Evolutionary conservation across 768 basidiomycete species (phyloP).

Genomic region (Daedaleopsis nitida): DNA sequence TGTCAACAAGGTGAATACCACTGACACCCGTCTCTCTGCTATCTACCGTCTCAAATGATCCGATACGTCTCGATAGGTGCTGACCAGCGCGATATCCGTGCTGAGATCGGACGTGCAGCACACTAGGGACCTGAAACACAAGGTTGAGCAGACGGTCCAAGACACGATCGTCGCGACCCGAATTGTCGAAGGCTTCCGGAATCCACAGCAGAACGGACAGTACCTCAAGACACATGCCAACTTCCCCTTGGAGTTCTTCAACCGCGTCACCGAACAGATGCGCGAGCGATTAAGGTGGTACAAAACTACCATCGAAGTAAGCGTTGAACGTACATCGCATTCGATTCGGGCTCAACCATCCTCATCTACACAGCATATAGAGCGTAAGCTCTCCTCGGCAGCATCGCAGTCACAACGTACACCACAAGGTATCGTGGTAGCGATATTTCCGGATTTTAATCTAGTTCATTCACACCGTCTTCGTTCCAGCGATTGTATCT

Average conservation of each 20-base stretch:
- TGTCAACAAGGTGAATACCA: slow-evolving; percentile 58
- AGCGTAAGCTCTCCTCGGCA: slow-evolving; percentile 75
- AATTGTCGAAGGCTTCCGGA: slow-evolving; percentile 77
- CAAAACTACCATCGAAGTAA: slow-evolving; percentile 77
- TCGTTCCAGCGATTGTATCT: slow-evolving; percentile 59
- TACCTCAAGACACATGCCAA: slow-evolving; percentile 77
- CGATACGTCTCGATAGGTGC: slow-evolving; percentile 47
- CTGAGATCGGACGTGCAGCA: slow-evolving; percentile 68
- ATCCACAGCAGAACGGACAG: slow-evolving; percentile 68
- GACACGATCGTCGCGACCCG: slow-evolving; percentile 78
- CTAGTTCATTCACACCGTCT: slow-evolving; percentile 1
- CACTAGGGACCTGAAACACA: slow-evolving; percentile 69
- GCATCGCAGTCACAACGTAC: slow-evolving; percentile 64
- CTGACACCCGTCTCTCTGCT: background rate
- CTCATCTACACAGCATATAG: slow-evolving; percentile 62
- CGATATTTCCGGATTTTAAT: background rate
- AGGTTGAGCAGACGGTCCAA: slow-evolving; percentile 77
- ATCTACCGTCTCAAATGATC: background rate
- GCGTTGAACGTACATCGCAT: slow-evolving; percentile 5
- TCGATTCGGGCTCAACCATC: slow-evolving; percentile 4
- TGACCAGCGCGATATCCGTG: slow-evolving; percentile 59
- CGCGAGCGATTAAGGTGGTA: slow-evolving; percentile 74
- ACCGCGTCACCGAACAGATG: slow-evolving; percentile 71
- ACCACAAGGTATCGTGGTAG: slow-evolving; percentile 63
- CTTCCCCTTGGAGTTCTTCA: slow-evolving; percentile 87